These are phyloP conservation scores for Cymodocea nodosa DNA, from an alignment of 116 monocot genomes.

Conservation along the genomic window DNA sequence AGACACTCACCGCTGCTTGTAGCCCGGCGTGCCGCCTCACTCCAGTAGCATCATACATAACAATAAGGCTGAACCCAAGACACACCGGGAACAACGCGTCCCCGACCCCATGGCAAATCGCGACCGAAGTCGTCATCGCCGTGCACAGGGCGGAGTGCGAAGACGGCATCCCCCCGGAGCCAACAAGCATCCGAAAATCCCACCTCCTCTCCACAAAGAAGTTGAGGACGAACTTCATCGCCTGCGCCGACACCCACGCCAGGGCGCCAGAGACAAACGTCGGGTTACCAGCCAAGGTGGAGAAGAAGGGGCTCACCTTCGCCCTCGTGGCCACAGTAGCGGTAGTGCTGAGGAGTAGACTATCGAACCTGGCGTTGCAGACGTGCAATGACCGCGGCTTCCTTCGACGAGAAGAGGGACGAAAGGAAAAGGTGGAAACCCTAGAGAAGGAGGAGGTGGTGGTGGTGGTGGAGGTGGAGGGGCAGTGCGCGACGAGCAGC, in stretches of 20 bases:
- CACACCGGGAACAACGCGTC: slow-evolving; percentile 82
- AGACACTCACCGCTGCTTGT: slow-evolving; percentile 61
- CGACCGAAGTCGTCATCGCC: slow-evolving; percentile 73
- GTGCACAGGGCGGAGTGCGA: slow-evolving; percentile 82
- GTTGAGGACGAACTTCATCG: slow-evolving; percentile 55
- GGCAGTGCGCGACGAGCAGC: too few species aligned
- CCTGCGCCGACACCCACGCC: slow-evolving; percentile 76
- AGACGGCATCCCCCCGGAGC: slow-evolving; percentile 85
- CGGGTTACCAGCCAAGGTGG: slow-evolving; percentile 52
- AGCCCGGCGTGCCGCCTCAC: slow-evolving; percentile 83
- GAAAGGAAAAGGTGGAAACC: neutral
- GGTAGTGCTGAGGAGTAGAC: slow-evolving; percentile 15
- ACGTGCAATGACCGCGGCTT: neutral
- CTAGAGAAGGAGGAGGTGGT: neutral
- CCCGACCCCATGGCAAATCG: slow-evolving; percentile 60
- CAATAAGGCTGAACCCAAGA: slow-evolving; percentile 75
- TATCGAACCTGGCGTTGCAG: slow-evolving; percentile 6
- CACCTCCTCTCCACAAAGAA: slow-evolving; percentile 77
- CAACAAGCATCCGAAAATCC: slow-evolving; percentile 59
- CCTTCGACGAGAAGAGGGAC: neutral
- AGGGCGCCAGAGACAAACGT: slow-evolving; percentile 78
- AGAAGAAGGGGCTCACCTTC: slow-evolving; percentile 43
- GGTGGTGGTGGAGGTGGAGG: too few species aligned
- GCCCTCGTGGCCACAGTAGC: slow-evolving; percentile 7
- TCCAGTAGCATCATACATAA: slow-evolving; percentile 93